These are phyloP conservation scores for Ogataea dorogensis DNA, from an alignment of 805 yeast species.

Conservation along the genomic window DNA sequence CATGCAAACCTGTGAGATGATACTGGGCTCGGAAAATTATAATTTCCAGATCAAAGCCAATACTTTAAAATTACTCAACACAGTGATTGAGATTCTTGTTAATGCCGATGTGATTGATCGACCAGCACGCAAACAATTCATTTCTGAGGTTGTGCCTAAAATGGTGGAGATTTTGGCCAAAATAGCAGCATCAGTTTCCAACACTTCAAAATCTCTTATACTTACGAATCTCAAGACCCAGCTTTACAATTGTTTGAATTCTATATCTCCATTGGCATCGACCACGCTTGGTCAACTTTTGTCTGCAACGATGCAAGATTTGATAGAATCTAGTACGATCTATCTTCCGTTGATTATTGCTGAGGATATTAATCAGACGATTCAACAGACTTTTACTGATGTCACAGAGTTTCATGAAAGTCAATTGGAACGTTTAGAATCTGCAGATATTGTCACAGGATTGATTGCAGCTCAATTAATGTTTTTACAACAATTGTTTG, in stretches of 20 bases:
- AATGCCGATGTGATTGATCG: slow-evolving; percentile 46
- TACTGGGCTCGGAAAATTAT: slow-evolving; percentile 33
- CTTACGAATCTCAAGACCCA: slow-evolving; percentile 29
- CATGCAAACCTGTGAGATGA: slow-evolving; percentile 45
- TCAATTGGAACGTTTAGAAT: slow-evolving; percentile 28
- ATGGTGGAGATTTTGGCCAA: slow-evolving; percentile 26
- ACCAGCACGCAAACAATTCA: slow-evolving; percentile 37
- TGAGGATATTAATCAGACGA: slow-evolving; percentile 2
- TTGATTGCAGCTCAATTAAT: slow-evolving; percentile 33
- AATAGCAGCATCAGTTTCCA: slow-evolving; percentile 12
- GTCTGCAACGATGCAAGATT: slow-evolving; percentile 20
- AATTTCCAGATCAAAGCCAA: slow-evolving; percentile 41
- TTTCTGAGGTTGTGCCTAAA: slow-evolving; percentile 30
- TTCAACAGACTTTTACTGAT: slow-evolving; percentile 21
- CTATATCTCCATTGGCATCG: slow-evolving; percentile 25
- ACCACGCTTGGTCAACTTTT: slow-evolving; percentile 10
- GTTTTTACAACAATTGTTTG: slow-evolving; percentile 30
- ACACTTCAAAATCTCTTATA: slow-evolving; percentile 15
- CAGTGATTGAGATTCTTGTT: slow-evolving; percentile 52
- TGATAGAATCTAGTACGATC: slow-evolving; percentile 17
- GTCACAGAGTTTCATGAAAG: slow-evolving; percentile 16
- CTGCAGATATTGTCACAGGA: slow-evolving; percentile 17
- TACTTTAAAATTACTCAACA: slow-evolving; percentile 51
- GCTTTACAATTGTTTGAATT: slow-evolving; percentile 29
- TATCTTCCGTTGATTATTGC: slow-evolving; percentile 20